These are phyloP conservation scores for Diplotaxis tenuifolia DNA, from an alignment of 345 rosid genomes.

Conservation along the genomic window DNA sequence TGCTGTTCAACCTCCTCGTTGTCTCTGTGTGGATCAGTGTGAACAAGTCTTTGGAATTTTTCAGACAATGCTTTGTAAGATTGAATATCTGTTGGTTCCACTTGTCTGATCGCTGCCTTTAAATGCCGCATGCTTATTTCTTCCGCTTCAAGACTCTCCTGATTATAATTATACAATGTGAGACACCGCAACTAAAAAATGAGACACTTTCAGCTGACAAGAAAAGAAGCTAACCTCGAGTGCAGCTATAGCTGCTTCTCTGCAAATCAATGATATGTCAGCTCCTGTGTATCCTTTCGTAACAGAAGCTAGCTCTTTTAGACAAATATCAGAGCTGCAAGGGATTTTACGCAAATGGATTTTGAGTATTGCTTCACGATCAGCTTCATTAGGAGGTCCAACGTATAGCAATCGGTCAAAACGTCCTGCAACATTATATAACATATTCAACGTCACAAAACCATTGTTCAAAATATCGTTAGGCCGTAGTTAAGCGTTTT, in stretches of 20 bases:
- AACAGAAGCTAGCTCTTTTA: conserved; percentile 10
- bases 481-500: too few relatives aligned
- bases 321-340: conserved; percentile 64
- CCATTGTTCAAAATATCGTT: not conserved
- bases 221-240: conserved; percentile 53
- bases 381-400: conserved; percentile 77
- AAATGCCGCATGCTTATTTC: conserved; percentile 71
- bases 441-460: conserved; percentile 9
- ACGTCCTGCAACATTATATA: conserved; percentile 54
- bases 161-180: conserved; percentile 12
- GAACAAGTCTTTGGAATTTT: conserved; percentile 71
- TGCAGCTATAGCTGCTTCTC: conserved; percentile 79
- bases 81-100: conserved; percentile 46
- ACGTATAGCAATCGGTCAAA: conserved; percentile 79
- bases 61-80: conserved; percentile 56
- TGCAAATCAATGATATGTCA: conserved; percentile 79
- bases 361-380: conserved; percentile 69
- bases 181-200: not conserved
- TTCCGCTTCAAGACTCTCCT: conserved; percentile 67
- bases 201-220: not conserved
- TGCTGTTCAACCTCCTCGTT: conserved; percentile 1
- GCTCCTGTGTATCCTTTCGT: conserved; percentile 60
- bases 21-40: conserved; percentile 39
- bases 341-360: conserved; percentile 74
- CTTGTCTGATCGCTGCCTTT: conserved; percentile 50